Base-by-base conservation (phyloP, 139 green algal species). In the Chlorella sp. region DNA sequence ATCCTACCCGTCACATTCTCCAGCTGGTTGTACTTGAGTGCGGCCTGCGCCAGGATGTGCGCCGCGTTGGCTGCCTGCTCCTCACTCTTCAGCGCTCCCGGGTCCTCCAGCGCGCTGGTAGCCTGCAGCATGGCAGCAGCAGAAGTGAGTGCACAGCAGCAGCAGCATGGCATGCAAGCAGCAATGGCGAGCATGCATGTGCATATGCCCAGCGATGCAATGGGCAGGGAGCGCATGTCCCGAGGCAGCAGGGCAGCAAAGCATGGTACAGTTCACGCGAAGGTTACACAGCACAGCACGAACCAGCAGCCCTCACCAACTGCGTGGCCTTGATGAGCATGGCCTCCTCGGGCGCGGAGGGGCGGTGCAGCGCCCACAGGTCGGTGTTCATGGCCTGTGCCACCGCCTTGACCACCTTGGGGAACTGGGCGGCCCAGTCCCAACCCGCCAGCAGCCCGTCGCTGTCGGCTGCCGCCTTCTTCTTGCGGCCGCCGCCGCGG, bases 1-100 rank as follows among this genome's bases (percentile, higher is more conserved):
- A 34, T 1, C 76, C 36, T 63, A 83, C 79, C 82, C 7, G 87
- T 83, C 18, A 95, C 86, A 6, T 82, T 65, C 16, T 96, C 93
- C 39, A 95, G 81, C 82, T 96, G 91, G 16, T 87, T 70, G 72
- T 96, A 95, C 65, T 91, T 92, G 26, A 92, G 55, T 2, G 89
- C 94, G 15, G 78, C 84, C 26, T 86, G 72, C 12, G 83, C 80
- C 47, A 96, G 80, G 30, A 93, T 82, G 39, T 83, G 71, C 11
- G 80, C 83, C 17, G 83, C 89, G 13, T 70, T 67, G n/a, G 75
- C 87, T 5, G 75, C 82, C 47, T 63, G 38, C 38, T 85, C 73
- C 30, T 80, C 84, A 36, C 76, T 73, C 75, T 90, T 88, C 12
- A 81, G 38, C 34, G 82, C 85, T 25, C 73, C 55, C 26, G 90